Base-by-base conservation (phyloP, 495 filamentous ascomycete species). In the Elasticomyces elasticus region DNA sequence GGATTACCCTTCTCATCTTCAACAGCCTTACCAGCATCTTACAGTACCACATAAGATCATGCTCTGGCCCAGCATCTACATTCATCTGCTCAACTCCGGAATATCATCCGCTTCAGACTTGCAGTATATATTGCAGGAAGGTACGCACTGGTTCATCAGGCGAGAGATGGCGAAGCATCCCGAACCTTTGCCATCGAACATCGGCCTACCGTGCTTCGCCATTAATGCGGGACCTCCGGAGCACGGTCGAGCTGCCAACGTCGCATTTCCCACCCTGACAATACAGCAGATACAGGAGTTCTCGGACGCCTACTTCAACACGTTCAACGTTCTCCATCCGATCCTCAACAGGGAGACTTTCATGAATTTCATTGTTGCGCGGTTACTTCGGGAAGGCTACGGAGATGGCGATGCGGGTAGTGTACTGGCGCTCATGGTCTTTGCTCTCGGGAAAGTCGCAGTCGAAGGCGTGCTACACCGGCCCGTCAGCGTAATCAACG, bases 21-120 rank as follows among this genome's bases (percentile, higher is more conserved):
- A 58, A 15, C 60, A 66, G 23, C 59, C 64, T 12, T 75, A 75
- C 51, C 67, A 68, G 27, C 78, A 78, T 62, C 69, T 76, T 27
- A 74, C 77, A 24, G 73, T 76, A 1, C 74, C 76, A 24, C 77
- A 81, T 60, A 76, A 76, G 62, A 72, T 81, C 66, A 66, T 81
- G 38, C 70, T 71, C 7, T 82, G 79, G 79, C 78, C 79, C 2
- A 70, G 70, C 28, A 66, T 81, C 33, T 72, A 75, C 53, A 52
- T 59, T 48, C 71, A 75, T 54, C 63, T 76, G 1, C 63, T 79
- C 23, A 69, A 48, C 40, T 71, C 27, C 66, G 73, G 52, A 63
- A 70, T 63, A 7, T 24, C 53, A 28, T 51, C 52, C n/a, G 33
- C 51, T 7, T 28, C 42, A 5, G 66, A 67, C 22, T 47, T 70